phyloP scores from a whole-genome alignment of 106 monocot species.

The Allium cepa region DNA sequence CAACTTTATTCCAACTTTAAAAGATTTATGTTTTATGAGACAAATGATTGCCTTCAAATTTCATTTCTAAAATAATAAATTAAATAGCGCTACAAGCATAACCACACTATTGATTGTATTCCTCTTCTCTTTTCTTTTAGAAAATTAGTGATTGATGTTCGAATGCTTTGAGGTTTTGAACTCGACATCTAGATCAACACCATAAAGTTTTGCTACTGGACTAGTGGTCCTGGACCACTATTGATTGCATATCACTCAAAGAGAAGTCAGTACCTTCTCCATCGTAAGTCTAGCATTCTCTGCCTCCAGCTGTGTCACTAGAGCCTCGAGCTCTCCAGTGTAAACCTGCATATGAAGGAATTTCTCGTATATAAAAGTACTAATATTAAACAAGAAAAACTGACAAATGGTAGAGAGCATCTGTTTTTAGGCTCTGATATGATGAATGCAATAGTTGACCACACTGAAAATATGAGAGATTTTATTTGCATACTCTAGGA shows the following conservation, averaged over 20 bases:
- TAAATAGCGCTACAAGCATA: background rate
- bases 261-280: slow-evolving; percentile 13
- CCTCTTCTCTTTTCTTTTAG: too few species aligned
- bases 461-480: too few species aligned
- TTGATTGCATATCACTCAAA: background rate
- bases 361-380: background rate
- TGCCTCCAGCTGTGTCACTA: slow-evolving; percentile 24
- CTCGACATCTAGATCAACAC: too few species aligned
- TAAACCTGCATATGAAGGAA: slow-evolving; percentile 21
- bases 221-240: background rate
- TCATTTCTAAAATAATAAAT: too few species aligned
- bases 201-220: background rate
- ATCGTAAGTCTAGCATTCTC: slow-evolving; percentile 19
- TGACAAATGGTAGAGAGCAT: background rate
- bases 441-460: too few species aligned
- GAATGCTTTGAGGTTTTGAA: too few species aligned
- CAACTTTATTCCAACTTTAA: background rate
- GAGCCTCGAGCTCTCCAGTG: slow-evolving; percentile 29
- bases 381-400: background rate
- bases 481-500: too few species aligned
- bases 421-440: too few species aligned
- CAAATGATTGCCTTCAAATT: background rate
- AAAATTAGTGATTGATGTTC: too few species aligned
- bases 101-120: too few species aligned
- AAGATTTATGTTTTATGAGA: background rate